phyloP scores from a whole-genome alignment of 805 yeast genomes.

The Lipomyces kockii region DNA sequence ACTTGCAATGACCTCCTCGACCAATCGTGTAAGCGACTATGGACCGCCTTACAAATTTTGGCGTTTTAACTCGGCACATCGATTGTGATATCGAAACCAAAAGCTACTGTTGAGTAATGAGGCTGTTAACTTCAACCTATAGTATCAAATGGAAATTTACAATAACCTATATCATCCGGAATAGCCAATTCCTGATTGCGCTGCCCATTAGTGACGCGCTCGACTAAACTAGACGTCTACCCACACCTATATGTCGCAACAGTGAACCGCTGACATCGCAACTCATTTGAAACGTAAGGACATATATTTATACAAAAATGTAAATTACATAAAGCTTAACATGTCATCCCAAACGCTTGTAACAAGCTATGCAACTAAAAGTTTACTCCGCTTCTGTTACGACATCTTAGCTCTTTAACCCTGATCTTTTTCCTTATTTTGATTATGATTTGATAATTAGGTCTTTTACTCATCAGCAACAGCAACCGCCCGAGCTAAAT shows the following conservation, averaged over 20 bases:
- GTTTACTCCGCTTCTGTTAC: neutral
- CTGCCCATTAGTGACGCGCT: too few relatives aligned
- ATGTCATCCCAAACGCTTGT: neutral
- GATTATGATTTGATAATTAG: neutral
- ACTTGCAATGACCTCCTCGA: too few relatives aligned
- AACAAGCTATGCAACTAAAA: neutral
- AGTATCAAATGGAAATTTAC: too few relatives aligned
- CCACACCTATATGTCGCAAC: neutral
- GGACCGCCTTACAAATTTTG: too few relatives aligned
- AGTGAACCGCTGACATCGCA: neutral
- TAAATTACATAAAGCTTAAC: neutral
- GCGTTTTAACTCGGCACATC: too few relatives aligned
- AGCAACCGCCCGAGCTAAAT: slow-evolving; percentile 54
- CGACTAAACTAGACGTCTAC: too few relatives aligned
- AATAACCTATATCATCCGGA: too few relatives aligned
- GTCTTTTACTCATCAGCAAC: slow-evolving; percentile 44
- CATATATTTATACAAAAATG: slow-evolving; percentile 14
- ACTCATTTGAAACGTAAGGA: neutral
- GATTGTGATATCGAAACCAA: neutral
- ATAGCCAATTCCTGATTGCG: too few relatives aligned
- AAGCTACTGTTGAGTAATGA: too few relatives aligned
- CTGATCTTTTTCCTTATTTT: neutral
- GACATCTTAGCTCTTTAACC: neutral
- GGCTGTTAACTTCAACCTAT: too few relatives aligned
- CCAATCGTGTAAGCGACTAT: too few relatives aligned